A percentile compares a stretch with the other conserved stretches of the same genome.
These are phyloP conservation scores for Alternaria sp. DNA, from an alignment of 2,329 filamentous ascomycete genomes.

Conservation along the genomic window DNA sequence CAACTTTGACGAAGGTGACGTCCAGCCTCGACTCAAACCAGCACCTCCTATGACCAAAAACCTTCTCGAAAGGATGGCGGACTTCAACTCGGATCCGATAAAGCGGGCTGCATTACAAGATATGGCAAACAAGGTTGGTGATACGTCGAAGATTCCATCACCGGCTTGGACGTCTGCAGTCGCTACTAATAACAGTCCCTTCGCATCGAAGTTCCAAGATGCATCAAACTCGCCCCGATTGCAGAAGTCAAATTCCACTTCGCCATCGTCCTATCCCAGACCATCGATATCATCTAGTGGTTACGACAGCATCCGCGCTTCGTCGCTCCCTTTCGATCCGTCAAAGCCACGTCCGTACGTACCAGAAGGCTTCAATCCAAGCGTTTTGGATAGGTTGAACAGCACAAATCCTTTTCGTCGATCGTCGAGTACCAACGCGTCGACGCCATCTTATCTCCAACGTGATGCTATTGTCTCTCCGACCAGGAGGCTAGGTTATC, in stretches of 20 bases:
- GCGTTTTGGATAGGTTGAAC: neutral
- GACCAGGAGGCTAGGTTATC: neutral
- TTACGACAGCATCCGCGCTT: neutral
- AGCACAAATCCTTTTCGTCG: neutral
- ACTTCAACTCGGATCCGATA: neutral
- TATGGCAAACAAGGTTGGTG: neutral
- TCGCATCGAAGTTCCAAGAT: no score
- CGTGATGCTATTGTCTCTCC: neutral
- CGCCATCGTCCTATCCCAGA: neutral
- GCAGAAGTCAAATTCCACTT: neutral
- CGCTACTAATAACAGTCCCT: neutral
- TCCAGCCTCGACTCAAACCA: neutral
- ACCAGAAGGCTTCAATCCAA: neutral
- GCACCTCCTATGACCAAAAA: neutral
- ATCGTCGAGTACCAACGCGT: no score
- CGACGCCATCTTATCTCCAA: neutral
- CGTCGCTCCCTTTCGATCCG: neutral
- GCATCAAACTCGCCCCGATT: neutral
- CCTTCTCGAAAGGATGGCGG: neutral
- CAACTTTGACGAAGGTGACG: neutral
- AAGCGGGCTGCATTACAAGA: neutral
- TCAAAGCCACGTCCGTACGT: neutral
- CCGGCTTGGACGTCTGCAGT: neutral
- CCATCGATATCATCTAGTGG: neutral
- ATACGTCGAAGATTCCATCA: neutral